Conservation (phyloP, 2,329 filamentous ascomycete genomes). For the Cladosporium velox region DNA sequence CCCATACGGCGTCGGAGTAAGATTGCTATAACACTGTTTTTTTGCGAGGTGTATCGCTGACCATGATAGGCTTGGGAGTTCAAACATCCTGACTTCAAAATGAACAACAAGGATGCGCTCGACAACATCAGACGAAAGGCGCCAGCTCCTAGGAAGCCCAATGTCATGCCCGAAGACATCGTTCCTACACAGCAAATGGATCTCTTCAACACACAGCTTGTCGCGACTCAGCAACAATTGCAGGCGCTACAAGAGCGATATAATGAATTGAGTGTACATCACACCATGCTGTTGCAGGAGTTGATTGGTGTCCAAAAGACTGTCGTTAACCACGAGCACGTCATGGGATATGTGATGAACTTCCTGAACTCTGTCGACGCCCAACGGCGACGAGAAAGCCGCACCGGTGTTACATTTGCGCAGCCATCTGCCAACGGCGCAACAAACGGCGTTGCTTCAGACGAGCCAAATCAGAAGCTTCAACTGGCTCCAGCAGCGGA, state of each 20-base stretch:
- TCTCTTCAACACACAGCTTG: conserved; percentile 81
- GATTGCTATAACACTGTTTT: conserved; percentile 24
- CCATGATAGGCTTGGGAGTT: conserved; percentile 81
- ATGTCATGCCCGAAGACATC: conserved; percentile 67
- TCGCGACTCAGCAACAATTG: conserved; percentile 89
- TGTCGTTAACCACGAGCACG: conserved; percentile 69
- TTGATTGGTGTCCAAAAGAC: conserved; percentile 67
- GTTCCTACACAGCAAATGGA: conserved; percentile 85
- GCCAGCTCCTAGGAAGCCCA: conserved; percentile 79
- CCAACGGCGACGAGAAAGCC: conserved; percentile 64
- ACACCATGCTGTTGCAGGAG: conserved; percentile 66
- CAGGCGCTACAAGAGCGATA: conserved; percentile 84
- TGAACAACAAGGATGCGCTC: conserved; percentile 92
- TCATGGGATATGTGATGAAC: conserved; percentile 71
- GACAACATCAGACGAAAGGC: conserved; percentile 97
- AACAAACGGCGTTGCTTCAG: conserved; percentile 39
- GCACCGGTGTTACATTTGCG: conserved; percentile 46
- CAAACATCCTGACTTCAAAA: conserved; percentile 93
- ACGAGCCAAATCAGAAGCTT: conserved; percentile 44
- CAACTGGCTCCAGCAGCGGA: conserved; percentile 44
- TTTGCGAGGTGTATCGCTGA: conserved; percentile 33
- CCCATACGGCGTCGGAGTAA: conserved; percentile 77
- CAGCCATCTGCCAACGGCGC: conserved; percentile 34
- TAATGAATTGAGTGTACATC: conserved; percentile 70
- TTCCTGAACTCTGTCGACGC: conserved; percentile 66